Evolutionary conservation across 306 rosid species (phyloP), one percentile per base, ranked within the genome.

Genomic region (cucumber (Cucumis sativus)): DNA sequence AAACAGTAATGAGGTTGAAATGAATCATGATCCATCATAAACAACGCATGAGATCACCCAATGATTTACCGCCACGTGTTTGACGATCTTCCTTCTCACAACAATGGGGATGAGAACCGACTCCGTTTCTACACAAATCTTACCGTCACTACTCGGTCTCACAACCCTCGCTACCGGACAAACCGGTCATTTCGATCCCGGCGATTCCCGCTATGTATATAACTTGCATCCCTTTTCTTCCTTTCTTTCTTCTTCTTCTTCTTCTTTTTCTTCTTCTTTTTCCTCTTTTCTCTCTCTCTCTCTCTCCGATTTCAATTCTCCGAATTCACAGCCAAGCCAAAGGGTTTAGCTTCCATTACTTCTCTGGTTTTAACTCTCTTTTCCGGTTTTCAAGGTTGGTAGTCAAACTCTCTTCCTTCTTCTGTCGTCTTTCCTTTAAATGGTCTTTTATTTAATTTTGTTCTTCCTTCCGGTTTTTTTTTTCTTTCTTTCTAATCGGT

Each of bases 161-260:
- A 52, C 64, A 54, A 75, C 43, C 6, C 58, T 30, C 52, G 20
- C 15, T 25, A 74, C 82, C 67, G 78, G 49, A 16, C 77, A 76
- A 81, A 71, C 83, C 85, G 83, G 89, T 86, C 83, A 41, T 30
- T 55, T 47, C 18, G 75, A n/a, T 58, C 78, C 37, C 85, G 79
- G 71, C 84, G 66, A 78, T 80, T 82, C 84, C 86, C 84, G 81
- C 83, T 84, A 80, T 84, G 73, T 86, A 82, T 84, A 84, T 61
- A 84, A 84, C 3, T 74, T 70, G 16, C 14, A 8, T 17, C 41
- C 61, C 9, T 20, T 52, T 52, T 15, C 56, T 16, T 17, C 5
- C 18, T 43, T 17, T 5, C 33, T 43, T 68, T 61, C 45, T 55
- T 13, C 54, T 21, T 28, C 0, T 1, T 6, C 5, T 8, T 10